phyloP scores from a whole-genome alignment of 768 basidiomycete genomes.

The Steccherinum ochraceum region DNA sequence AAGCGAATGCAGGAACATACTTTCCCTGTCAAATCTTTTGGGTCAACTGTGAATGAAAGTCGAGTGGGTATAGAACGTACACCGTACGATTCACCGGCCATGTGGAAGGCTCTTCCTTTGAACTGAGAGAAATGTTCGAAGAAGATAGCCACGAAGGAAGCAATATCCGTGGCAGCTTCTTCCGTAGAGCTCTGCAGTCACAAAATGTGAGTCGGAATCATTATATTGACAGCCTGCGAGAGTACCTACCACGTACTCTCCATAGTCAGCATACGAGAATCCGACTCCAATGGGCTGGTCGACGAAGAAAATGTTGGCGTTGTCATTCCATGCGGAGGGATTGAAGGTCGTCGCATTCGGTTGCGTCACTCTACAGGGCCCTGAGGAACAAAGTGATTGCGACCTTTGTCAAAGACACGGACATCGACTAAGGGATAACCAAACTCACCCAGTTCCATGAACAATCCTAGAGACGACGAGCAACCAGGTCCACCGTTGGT shows the following conservation, averaged over 20 bases:
- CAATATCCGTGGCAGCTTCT: slow-evolving; percentile 61
- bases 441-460: slow-evolving; percentile 39
- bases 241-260: slow-evolving; percentile 41
- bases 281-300: slow-evolving; percentile 29
- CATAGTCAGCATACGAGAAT: slow-evolving; percentile 42
- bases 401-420: slow-evolving; percentile 33
- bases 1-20: slow-evolving; percentile 44
- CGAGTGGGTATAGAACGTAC: slow-evolving; percentile 24
- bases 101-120: slow-evolving; percentile 44
- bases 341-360: slow-evolving; percentile 44
- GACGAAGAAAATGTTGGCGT: slow-evolving; percentile 47
- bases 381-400: slow-evolving; percentile 64
- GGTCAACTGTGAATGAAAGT: background rate
- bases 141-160: slow-evolving; percentile 61
- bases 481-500: slow-evolving; percentile 28
- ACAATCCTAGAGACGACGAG: slow-evolving; percentile 25
- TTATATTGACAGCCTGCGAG: too few species aligned
- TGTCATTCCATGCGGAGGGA: slow-evolving; percentile 56
- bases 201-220: background rate
- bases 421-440: background rate
- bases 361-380: slow-evolving; percentile 58
- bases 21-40: slow-evolving; percentile 30
- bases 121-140: slow-evolving; percentile 66
- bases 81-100: slow-evolving; percentile 41
- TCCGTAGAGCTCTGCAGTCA: slow-evolving; percentile 46